phyloP scores from a whole-genome alignment of 768 basidiomycete genomes.

The Pleurotus cornucopiae region DNA sequence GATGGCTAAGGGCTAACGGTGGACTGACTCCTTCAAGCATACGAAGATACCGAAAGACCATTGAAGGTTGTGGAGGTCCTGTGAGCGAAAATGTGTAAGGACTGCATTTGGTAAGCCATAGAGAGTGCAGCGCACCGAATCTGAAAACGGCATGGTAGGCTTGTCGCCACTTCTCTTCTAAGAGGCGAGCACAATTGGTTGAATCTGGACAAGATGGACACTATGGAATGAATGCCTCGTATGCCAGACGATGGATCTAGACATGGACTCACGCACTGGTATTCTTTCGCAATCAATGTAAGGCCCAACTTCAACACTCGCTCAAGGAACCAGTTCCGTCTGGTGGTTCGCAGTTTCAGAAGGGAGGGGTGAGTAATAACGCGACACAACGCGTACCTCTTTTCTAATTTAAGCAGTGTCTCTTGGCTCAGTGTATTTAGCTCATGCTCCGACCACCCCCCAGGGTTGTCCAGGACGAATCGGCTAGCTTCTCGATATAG shows the following conservation, averaged over 20 bases:
- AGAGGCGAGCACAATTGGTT: slow-evolving; percentile 67
- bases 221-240: slow-evolving; percentile 30
- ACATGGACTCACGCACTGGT: slow-evolving; percentile 76
- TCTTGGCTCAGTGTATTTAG: slow-evolving; percentile 76
- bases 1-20: slow-evolving; percentile 79
- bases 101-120: not conserved
- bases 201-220: slow-evolving; percentile 84
- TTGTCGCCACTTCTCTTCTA: slow-evolving; percentile 93
- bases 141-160: slow-evolving; percentile 85
- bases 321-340: slow-evolving; percentile 94
- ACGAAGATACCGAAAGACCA: slow-evolving; percentile 89
- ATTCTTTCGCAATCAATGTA: slow-evolving; percentile 86
- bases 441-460: slow-evolving; percentile 79
- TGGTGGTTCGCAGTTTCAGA: slow-evolving; percentile 19
- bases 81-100: not conserved
- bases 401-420: slow-evolving; percentile 86
- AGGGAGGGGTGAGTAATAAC: not conserved
- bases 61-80: slow-evolving; percentile 86
- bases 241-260: not conserved
- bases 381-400: slow-evolving; percentile 43
- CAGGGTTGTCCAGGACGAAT: slow-evolving; percentile 90
- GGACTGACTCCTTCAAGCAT: slow-evolving; percentile 90
- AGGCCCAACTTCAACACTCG: slow-evolving; percentile 88
- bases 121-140: slow-evolving; percentile 53
- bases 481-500: slow-evolving; percentile 87